Evolutionary conservation across 2,329 filamentous ascomycete genomes (phyloP), one percentile per base, ranked within the genome.

Genomic region (Rutstroemia sp.): DNA sequence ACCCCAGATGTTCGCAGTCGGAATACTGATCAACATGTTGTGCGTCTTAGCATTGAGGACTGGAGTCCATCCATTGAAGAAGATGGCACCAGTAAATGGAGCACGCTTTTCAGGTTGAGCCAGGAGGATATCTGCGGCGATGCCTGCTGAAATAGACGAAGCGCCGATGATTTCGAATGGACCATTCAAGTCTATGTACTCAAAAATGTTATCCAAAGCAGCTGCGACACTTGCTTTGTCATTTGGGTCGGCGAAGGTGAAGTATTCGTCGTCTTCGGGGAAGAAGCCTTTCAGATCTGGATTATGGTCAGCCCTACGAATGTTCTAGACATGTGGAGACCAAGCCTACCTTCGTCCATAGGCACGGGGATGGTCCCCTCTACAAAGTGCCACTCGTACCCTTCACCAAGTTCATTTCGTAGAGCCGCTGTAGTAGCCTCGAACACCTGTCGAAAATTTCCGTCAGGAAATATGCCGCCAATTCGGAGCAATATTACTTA

Each of bases 81-180:
- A 59, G 10, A 61, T 51, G 4, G 57, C 57, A 17, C 57, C 58
- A 27, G 51, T 55, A 49, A 61, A 58, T 16, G 42, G 6, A 34
- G 46, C 14, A 34, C 46, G 79, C 14, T 45, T 25, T n/a, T 38
- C 14, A n/a, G 23, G 17, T 10, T 23, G 30, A 4, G 25, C 10
- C 2, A 61, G 19, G 5, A 46, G 47, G 5, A 46, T 57, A 46
- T 21, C 44, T 6, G 51, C 23, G 8, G 46, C 30, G 37, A 23
- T 23, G 2, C 46, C 46, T 27, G 23, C 46, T 30, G 46, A 48
- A 16, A 34, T 10, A 16, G 48, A 52, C 23, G 51, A 57, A 27
- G 46, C 46, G 14, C 21, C 16, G 19, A 48, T 34, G 25, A 30
- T 37, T n/a, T 48, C 46, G 46, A 48, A 48, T 17, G 46, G 46